phyloP scores from a whole-genome alignment of 495 filamentous ascomycete genomes.

The Daldinia childiae region DNA sequence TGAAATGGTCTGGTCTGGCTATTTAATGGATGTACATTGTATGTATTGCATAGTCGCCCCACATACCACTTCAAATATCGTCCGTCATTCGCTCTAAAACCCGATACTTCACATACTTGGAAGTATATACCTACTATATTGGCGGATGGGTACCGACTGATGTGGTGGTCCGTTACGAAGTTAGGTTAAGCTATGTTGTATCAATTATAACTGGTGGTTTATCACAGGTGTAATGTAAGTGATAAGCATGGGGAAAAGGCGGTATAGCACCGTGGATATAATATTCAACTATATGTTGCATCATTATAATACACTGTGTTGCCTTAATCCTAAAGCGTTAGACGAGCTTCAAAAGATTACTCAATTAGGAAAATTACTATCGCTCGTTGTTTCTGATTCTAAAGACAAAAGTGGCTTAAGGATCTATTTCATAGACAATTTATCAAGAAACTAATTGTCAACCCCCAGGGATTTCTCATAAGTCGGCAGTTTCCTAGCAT shows the following conservation, averaged over 20 bases:
- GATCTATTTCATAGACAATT: not conserved
- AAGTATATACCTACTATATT: no score
- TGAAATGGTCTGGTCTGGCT: conserved; percentile 20
- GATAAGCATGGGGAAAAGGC: conserved; percentile 15
- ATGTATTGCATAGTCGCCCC: conserved; percentile 6
- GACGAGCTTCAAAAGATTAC: conserved; percentile 13
- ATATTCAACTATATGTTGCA: not conserved
- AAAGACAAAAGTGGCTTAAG: not conserved
- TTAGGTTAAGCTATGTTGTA: conserved; percentile 6
- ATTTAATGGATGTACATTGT: not conserved
- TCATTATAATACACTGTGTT: not conserved
- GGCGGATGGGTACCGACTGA: not conserved
- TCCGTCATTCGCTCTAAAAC: conserved; percentile 20
- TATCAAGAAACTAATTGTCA: not conserved
- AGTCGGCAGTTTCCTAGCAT: not conserved
- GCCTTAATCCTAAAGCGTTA: not conserved
- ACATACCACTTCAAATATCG: conserved; percentile 21
- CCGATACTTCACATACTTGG: not conserved
- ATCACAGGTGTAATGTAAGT: not conserved
- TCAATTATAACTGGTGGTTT: not conserved
- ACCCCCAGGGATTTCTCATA: not conserved
- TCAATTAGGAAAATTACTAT: not conserved
- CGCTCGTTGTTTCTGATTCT: not conserved
- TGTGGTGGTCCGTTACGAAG: not conserved
- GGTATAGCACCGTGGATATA: conserved; percentile 10